Evolutionary conservation across 805 yeast species (phyloP), one percentile per base, ranked within the genome.

Genomic region (Wickerhamiella siamensis): DNA sequence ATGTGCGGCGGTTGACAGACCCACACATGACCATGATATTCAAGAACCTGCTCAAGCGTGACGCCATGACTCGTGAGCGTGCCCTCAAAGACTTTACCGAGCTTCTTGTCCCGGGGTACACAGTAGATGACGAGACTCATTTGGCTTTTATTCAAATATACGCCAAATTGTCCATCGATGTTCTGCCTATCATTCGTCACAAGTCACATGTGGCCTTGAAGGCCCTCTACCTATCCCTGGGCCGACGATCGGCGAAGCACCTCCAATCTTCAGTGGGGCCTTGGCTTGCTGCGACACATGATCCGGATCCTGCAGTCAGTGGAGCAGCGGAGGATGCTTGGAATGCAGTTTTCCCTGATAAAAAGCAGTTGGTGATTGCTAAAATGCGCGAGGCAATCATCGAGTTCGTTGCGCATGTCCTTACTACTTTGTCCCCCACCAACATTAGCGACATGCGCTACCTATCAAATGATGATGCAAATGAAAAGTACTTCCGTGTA

Each of bases 11-110:
- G 10, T 51, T 77, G 4, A 45, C 61, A 9, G 62, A 74, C 33
- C 65, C 79, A 2, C 62, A 64, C 9, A 58, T 80, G 43, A 70
- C 71, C 34, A 63, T 86, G 9, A 64, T 77, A n/a, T 79, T 86
- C 65, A 86, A 81, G 55, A 74, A 81, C 8, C 59, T 87, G 39
- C 56, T 79, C 56, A 87, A 86, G 59, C 74, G 80, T 54, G 94
- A 86, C 53, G 71, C 78, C 5, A 77, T 75, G n/a, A 88, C 97
- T 0, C 81, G 77, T 54, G 94, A 83, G 51, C 82, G 79, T 55
- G 84, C 91, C 1, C 63, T 84, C 20, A 55, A 49, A 4, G 93
- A 81, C 33, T 55, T 79, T 24, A 51, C 66, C 2, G 51, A 57
- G 3, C 53, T 60, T 24, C 47, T 72, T 2, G 55, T 52, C 37